These are phyloP conservation scores for Botrytis galanthina DNA, from an alignment of 2,329 filamentous ascomycete species.

Conservation along the genomic window DNA sequence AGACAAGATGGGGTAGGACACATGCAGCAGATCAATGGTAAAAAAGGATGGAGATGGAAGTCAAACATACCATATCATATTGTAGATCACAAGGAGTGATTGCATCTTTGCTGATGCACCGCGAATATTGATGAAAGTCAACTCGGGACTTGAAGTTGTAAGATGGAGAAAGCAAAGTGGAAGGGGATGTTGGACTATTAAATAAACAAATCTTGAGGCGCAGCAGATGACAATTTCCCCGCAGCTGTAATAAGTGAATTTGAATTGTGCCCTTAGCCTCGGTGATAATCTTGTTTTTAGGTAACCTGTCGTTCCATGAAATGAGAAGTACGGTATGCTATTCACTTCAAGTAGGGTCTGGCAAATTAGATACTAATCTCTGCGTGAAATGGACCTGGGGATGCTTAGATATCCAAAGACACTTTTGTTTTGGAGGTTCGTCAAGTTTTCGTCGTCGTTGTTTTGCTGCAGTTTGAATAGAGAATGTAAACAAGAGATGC, in stretches of 20 bases:
- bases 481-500: neutral
- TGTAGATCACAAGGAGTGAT: neutral
- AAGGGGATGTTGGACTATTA: neutral
- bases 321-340: neutral
- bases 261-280: neutral
- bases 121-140: neutral
- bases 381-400: neutral
- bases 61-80: neutral
- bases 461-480: neutral
- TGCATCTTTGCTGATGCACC: neutral
- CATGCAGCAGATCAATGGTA: neutral
- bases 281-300: neutral
- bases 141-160: neutral
- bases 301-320: neutral
- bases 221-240: neutral
- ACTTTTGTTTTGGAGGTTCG: neutral
- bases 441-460: no score
- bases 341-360: neutral
- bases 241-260: neutral
- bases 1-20: neutral
- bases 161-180: neutral
- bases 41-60: neutral
- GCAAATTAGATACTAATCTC: neutral
- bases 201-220: neutral
- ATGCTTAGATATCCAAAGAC: fast-evolving